Conservation (phyloP, 768 basidiomycete genomes). For the Lactifluus hygrophoroides region DNA sequence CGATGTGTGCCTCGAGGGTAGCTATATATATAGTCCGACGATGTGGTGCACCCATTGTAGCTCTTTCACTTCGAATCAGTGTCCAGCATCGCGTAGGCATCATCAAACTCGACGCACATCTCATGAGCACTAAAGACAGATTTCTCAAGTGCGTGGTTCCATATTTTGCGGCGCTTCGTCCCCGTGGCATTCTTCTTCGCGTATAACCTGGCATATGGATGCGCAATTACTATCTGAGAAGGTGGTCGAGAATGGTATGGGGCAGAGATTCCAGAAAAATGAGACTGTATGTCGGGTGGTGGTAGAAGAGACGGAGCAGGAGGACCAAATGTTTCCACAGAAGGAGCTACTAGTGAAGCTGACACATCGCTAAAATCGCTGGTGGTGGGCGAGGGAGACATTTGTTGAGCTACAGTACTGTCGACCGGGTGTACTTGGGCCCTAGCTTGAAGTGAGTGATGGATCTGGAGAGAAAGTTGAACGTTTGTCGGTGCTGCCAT, state of each 20-base stretch:
- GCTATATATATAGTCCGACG: conserved; percentile 64
- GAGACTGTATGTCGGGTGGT: conserved; percentile 2
- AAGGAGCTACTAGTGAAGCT: background rate
- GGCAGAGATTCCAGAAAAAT: conserved; percentile 4
- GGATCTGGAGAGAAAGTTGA: conserved; percentile 13
- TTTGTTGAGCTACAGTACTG: conserved; percentile 1
- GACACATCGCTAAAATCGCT: conserved; percentile 18
- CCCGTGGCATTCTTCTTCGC: conserved; percentile 46
- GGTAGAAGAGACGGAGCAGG: conserved; percentile 19
- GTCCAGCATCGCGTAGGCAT: background rate
- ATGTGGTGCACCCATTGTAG: conserved; percentile 57
- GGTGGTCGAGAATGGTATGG: background rate
- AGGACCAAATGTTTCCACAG: conserved; percentile 14
- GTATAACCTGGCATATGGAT: conserved; percentile 63
- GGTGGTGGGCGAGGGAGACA: conserved; percentile 17
- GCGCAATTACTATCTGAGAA: conserved; percentile 34
- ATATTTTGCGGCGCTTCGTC: conserved; percentile 62
- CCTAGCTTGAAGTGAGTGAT: conserved; percentile 5
- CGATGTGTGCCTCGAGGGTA: conserved; percentile 66
- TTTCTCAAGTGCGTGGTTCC: conserved; percentile 74
- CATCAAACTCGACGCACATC: conserved; percentile 36
- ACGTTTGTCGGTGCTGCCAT: conserved; percentile 5
- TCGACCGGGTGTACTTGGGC: conserved; percentile 3
- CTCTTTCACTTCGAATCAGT: conserved; percentile 30
- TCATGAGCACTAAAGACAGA: conserved; percentile 58